Percentiles rank a stretch among this genome's conserved stretches.
Evolutionary conservation across 2,329 filamentous ascomycete species (phyloP).

Genomic region (Monosporascus sp.): DNA sequence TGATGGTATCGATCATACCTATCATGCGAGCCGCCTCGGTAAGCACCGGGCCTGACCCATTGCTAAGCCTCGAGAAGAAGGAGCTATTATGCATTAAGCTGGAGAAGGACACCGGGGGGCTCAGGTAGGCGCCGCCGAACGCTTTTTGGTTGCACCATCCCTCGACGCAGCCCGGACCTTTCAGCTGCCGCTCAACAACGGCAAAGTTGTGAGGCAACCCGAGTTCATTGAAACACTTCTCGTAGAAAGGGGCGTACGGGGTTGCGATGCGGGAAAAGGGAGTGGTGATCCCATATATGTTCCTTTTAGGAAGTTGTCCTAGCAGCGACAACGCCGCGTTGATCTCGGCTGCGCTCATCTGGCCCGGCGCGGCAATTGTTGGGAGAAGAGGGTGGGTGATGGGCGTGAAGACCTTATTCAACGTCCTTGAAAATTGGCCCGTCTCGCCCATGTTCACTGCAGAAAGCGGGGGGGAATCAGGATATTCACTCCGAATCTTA

Average conservation of each 20-base stretch:
- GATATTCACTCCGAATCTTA: constrained; percentile 63
- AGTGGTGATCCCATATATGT: constrained; percentile 75
- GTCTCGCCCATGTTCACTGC: constrained; percentile 83
- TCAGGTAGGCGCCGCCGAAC: constrained; percentile 80
- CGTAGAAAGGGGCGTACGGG: constrained; percentile 78
- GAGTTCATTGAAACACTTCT: constrained; percentile 76
- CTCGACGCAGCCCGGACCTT: constrained; percentile 62
- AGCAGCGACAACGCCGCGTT: constrained; percentile 74
- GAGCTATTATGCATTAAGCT: constrained; percentile 53
- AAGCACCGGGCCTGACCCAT: constrained; percentile 50
- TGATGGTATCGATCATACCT: constrained; percentile 77
- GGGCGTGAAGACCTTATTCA: constrained; percentile 83
- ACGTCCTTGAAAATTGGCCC: constrained; percentile 77
- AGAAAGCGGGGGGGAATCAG: constrained; percentile 68
- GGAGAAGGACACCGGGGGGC: constrained; percentile 61
- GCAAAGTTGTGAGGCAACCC: constrained; percentile 81
- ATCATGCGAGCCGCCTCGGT: constrained; percentile 75
- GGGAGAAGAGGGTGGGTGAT: constrained; percentile 83
- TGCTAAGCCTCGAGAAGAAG: constrained; percentile 47
- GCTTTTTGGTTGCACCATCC: constrained; percentile 65
- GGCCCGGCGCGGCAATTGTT: constrained; percentile 78
- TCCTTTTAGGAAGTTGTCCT: constrained; percentile 73
- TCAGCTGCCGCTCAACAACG: constrained; percentile 66
- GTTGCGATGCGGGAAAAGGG: constrained; percentile 58
- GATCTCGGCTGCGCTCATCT: constrained; percentile 81